Percentiles rank a stretch among this genome's conserved stretches.
phyloP scores from a whole-genome alignment of 306 rosid genomes.

The Corylus avellana region DNA sequence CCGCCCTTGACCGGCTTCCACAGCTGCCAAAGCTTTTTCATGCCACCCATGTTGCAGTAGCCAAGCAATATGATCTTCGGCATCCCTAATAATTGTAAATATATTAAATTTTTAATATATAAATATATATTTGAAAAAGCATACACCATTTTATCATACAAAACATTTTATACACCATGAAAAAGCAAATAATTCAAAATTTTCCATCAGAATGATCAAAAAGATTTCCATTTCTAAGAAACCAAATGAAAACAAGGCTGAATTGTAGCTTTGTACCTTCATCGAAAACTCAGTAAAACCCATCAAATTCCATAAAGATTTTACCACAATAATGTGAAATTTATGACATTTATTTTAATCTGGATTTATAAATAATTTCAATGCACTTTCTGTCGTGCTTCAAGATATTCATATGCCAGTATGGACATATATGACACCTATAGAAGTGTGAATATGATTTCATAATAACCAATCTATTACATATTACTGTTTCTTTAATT shows the following conservation, averaged over 20 bases:
- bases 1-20: conserved; percentile 94
- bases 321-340: not conserved
- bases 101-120: conserved; percentile 13
- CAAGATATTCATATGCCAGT: not conserved
- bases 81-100: conserved; percentile 64
- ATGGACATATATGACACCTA: not conserved
- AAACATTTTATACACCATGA: conserved; percentile 1
- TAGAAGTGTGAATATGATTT: not conserved
- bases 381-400: not conserved
- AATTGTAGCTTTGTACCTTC: not conserved
- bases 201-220: not conserved
- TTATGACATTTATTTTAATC: not conserved
- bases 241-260: not conserved
- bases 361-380: not conserved
- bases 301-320: not conserved
- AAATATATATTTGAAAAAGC: not conserved
- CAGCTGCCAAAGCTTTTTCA: conserved; percentile 96
- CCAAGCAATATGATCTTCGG: conserved; percentile 99
- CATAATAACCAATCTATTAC: not conserved
- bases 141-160: too few species aligned
- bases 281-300: not conserved
- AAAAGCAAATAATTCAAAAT: not conserved
- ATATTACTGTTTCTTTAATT: not conserved
- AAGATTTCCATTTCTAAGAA: not conserved
- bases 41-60: conserved; percentile 97